Evolutionary conservation across 2,329 filamentous ascomycete species (phyloP), one percentile per base, ranked within the genome.

Genomic region (Alternaria tenuissima): DNA sequence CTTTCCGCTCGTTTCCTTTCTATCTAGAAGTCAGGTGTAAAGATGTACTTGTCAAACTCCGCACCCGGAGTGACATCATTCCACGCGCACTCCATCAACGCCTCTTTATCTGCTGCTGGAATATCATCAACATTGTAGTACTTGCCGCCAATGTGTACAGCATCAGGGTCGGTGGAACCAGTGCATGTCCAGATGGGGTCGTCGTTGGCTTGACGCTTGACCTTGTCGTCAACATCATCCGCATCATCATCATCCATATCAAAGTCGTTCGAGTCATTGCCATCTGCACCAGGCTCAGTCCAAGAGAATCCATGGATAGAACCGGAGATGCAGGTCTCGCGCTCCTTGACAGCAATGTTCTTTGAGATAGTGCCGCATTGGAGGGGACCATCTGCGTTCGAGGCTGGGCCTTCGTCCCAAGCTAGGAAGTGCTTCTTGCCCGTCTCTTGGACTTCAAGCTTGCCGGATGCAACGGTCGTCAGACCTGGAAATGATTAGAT

Each of bases 351-450:
- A 1, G 12, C 5, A 14, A 52, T 6, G 9, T 30, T 30, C 12
- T 34, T 5, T 5, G 5, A 18, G 16, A 38, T 14, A 3, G 7
- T 36, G 9, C 55, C 48, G 41, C 55, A 57, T 20, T 57, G 48
- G 9, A 57, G 41, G 5, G 9, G 47, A 12, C 47, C 32, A 11
- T 53, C 48, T 12, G 16, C 28, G 14, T 57, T 52, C 7, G 38
- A 44, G 1, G 14, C 39, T 8, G 55, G 39, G 6, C 55, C 55
- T 26, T 52, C 30, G 38, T 44, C 39, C 55, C 47, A 57, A 7
- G 9, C 28, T 3, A 52, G 4, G 22, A 57, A 57, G 3, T 16
- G 22, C 55, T 57, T 57, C 39, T 57, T 22, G 8, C 39, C 48
- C 0, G 47, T 42, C 0, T 38, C 28, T 24, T 49, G 30, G 1